Conservation (phyloP, 2,329 filamentous ascomycete species). For the Claviceps paspali region DNA sequence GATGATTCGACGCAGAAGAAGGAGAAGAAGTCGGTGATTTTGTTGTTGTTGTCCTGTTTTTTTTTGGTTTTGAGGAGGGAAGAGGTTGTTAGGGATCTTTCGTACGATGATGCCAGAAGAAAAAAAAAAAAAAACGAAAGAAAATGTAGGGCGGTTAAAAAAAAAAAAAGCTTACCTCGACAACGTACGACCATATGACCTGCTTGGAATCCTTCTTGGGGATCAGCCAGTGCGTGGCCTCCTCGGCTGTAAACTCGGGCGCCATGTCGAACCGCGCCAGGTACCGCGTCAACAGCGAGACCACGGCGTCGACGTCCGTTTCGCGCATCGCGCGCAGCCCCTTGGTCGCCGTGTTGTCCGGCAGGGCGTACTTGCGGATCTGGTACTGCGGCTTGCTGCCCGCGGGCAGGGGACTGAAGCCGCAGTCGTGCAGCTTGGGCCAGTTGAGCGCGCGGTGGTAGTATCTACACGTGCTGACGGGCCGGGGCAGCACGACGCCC, state of each 20-base stretch:
- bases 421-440: constrained; percentile 88
- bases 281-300: constrained; percentile 61
- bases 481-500: constrained; percentile 78
- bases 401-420: constrained; percentile 76
- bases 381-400: constrained; percentile 77
- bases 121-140: neutral
- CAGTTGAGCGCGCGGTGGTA: constrained; percentile 90
- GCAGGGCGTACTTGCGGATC: constrained; percentile 71
- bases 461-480: constrained; percentile 86
- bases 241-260: constrained; percentile 63
- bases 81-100: too few relatives aligned
- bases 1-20: constrained; percentile 94
- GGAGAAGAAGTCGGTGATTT: constrained; percentile 92
- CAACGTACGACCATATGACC: constrained; percentile 87
- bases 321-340: constrained; percentile 69
- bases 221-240: constrained; percentile 80
- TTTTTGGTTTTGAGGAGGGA: neutral
- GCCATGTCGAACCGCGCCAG: constrained; percentile 68
- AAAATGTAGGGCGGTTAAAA: neutral
- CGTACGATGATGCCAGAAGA: neutral
- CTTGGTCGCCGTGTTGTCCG: constrained; percentile 53
- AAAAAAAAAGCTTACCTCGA: constrained; percentile 43
- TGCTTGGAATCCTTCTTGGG: constrained; percentile 52
- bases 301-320: constrained; percentile 63
- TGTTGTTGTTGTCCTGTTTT: constrained; percentile 42